A percentile compares a stretch with the other conserved stretches of the same genome.
phyloP scores from a whole-genome alignment of 116 monocot genomes.

The Dioscorea cayenensis region DNA sequence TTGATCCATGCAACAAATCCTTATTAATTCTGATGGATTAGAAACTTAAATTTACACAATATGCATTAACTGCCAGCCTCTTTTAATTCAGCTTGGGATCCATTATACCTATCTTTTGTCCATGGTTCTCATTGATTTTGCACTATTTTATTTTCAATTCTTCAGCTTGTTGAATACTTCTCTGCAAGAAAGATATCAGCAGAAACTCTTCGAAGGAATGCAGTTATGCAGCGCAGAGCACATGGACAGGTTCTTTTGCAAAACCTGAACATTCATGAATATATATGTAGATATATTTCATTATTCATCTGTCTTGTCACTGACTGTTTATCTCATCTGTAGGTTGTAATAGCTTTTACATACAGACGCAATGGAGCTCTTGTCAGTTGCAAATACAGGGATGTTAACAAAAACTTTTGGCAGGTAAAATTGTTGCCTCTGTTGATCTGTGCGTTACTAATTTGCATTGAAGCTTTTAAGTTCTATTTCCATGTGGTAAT shows the following conservation, averaged over 20 bases:
- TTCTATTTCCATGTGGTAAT: not conserved
- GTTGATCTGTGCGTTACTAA: not conserved
- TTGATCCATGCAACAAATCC: not conserved
- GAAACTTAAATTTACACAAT: not conserved
- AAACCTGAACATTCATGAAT: no score
- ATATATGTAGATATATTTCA: not conserved
- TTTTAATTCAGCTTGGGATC: not conserved
- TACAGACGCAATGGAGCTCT: conserved; percentile 63
- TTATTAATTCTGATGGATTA: not conserved
- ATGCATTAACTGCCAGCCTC: not conserved
- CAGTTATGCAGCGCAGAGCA: conserved; percentile 61
- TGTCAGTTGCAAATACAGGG: conserved; percentile 82
- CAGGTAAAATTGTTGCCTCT: conserved; percentile 43
- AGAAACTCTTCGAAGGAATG: conserved; percentile 73
- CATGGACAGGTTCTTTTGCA: conserved; percentile 32
- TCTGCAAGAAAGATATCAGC: conserved; percentile 59
- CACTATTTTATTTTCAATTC: conserved; percentile 2
- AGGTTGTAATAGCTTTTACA: conserved; percentile 87
- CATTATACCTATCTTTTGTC: not conserved
- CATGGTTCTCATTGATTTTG: not conserved
- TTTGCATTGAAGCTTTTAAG: not conserved
- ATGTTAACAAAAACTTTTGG: conserved; percentile 57
- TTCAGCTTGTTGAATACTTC: conserved; percentile 58
- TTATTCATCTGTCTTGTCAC: not conserved
- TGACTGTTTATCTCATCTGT: conserved; percentile 6